phyloP scores from a whole-genome alignment of 306 rosid species.

The Cercis canadensis region DNA sequence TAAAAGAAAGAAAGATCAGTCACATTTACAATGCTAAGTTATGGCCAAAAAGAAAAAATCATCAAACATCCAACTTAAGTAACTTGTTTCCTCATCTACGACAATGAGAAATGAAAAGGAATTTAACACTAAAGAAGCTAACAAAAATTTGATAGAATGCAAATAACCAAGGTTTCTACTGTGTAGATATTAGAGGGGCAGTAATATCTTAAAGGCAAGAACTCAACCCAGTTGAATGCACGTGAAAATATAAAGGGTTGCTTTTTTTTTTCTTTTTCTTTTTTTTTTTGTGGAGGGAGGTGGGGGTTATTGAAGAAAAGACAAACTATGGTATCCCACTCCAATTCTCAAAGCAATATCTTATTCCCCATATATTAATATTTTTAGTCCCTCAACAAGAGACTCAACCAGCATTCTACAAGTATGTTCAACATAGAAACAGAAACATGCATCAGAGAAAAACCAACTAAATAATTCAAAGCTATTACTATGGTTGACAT shows the following conservation, averaged over 20 bases:
- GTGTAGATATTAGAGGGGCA: neutral
- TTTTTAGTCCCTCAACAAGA: no score
- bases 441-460: neutral
- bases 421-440: neutral
- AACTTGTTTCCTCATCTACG: neutral
- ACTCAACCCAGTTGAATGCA: neutral
- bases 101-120: conserved; percentile 9
- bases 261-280: no score
- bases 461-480: no score
- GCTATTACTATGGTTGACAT: no score
- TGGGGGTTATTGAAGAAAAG: no score
- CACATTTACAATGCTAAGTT: no score
- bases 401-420: neutral
- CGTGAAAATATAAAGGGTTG: neutral
- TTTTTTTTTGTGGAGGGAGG: no score
- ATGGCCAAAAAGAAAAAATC: no score
- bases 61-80: conserved; percentile 19
- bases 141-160: neutral
- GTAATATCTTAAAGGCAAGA: neutral
- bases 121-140: neutral
- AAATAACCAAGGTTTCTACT: neutral
- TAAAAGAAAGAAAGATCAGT: neutral
- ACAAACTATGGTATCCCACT: no score
- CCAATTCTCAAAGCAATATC: no score
- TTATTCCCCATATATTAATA: no score